Percentiles rank a stretch among this genome's conserved stretches.
These are phyloP conservation scores for Jaapia argillacea DNA, from an alignment of 768 basidiomycete genomes.

Conservation along the genomic window DNA sequence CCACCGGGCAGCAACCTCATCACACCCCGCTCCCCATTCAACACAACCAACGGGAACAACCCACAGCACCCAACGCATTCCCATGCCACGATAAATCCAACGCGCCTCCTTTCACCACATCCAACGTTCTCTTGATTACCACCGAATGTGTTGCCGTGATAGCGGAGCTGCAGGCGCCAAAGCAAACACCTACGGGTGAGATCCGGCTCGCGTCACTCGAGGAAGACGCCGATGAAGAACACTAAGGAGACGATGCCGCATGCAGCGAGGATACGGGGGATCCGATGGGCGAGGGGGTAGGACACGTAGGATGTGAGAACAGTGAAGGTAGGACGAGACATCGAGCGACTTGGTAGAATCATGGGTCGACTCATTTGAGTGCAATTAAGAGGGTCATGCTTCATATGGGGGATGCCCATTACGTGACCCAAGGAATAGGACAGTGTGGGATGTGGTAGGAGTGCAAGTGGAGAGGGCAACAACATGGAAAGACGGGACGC, in stretches of 20 bases:
- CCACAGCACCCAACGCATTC: conserved; percentile 68
- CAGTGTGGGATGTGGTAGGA: too few species aligned
- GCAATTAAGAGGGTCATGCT: too few species aligned
- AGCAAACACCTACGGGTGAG: conserved; percentile 55
- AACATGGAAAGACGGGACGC: too few species aligned
- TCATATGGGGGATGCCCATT: too few species aligned
- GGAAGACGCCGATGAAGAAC: conserved; percentile 83
- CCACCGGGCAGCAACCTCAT: conserved; percentile 45
- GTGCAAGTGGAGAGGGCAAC: too few species aligned
- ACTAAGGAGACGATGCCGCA: conserved; percentile 80
- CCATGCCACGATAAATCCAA: conserved; percentile 87
- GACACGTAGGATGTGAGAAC: conserved; percentile 73
- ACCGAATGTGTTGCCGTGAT: conserved; percentile 89
- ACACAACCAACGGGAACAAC: conserved; percentile 60
- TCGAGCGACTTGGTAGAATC: conserved; percentile 92
- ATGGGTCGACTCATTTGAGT: conserved; percentile 88
- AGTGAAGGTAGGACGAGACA: conserved; percentile 89
- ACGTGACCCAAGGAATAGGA: too few species aligned
- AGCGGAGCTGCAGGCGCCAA: conserved; percentile 75
- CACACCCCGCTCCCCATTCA: conserved; percentile 59
- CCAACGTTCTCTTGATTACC: conserved; percentile 82
- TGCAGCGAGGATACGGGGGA: conserved; percentile 53
- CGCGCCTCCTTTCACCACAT: conserved; percentile 74
- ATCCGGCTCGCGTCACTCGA: conserved; percentile 63
- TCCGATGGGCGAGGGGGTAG: conserved; percentile 70